A percentile compares a stretch with the other conserved stretches of the same genome.
phyloP scores from a whole-genome alignment of 805 yeast species.

The Zygoascus biomembranicola region DNA sequence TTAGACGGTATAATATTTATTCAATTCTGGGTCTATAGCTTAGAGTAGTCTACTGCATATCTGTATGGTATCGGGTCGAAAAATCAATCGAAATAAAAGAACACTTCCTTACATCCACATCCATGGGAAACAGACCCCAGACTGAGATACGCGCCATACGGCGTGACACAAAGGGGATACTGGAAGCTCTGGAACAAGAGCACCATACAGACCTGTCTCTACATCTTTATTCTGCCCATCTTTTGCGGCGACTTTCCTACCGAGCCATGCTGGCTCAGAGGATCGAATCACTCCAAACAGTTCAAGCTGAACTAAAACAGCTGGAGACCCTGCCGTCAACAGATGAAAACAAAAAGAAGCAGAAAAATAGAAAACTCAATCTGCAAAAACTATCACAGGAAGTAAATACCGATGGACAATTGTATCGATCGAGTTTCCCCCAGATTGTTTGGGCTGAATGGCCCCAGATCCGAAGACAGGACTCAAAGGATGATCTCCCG shows the following conservation, averaged over 20 bases:
- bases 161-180: slow-evolving; percentile 3
- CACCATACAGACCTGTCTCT: slow-evolving; percentile 43
- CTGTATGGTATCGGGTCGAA: neutral
- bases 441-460: slow-evolving; percentile 43
- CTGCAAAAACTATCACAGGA: neutral
- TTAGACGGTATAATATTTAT: slow-evolving; percentile 67
- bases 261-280: neutral
- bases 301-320: neutral
- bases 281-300: neutral
- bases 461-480: slow-evolving; percentile 38
- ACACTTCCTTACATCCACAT: neutral
- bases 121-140: neutral
- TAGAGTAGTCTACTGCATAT: neutral
- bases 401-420: neutral
- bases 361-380: neutral
- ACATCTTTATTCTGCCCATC: slow-evolving; percentile 53
- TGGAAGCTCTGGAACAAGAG: slow-evolving; percentile 16
- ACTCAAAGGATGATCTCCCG: neutral
- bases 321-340: neutral
- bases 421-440: slow-evolving; percentile 25
- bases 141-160: neutral
- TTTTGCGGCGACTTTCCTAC: slow-evolving; percentile 25
- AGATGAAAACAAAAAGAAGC: neutral
- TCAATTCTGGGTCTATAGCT: slow-evolving; percentile 69
- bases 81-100: neutral